Evolutionary conservation across 2,329 filamentous ascomycete species (phyloP).

Genomic region (Trichoderma polysporum): DNA sequence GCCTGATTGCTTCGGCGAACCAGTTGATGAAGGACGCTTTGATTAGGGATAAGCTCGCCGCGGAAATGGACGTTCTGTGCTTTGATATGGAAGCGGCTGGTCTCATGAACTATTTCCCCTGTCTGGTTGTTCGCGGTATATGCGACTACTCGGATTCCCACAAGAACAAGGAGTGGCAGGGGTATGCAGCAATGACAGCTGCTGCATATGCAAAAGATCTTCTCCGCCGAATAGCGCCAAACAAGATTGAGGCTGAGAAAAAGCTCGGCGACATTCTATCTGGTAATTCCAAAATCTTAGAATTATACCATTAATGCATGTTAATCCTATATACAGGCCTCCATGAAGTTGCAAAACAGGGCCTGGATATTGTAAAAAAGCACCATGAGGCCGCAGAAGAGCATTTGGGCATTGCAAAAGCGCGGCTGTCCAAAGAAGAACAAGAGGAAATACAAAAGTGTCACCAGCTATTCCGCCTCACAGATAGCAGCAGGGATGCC

Average conservation of each 20-base stretch:
- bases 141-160: no score
- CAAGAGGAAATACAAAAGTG: no score
- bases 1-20: conserved; percentile 20
- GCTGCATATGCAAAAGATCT: conserved; percentile 29
- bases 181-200: no score
- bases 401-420: conserved; percentile 8
- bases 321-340: neutral
- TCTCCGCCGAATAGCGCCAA: conserved; percentile 22
- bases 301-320: neutral
- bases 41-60: conserved; percentile 28
- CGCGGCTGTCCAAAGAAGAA: conserved; percentile 8
- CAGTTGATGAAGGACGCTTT: conserved; percentile 25
- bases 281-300: neutral
- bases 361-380: neutral
- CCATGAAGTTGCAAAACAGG: neutral
- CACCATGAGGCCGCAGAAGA: no score
- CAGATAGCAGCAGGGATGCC: neutral
- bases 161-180: no score
- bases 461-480: conserved; percentile 24
- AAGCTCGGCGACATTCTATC: conserved; percentile 16
- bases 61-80: conserved; percentile 22
- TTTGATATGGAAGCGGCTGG: no score
- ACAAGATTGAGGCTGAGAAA: conserved; percentile 21
- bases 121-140: no score
- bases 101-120: no score